Evolutionary conservation across 352 stramenopile genomes (phyloP), one percentile per base, ranked within the genome.

Genomic region (Phytophthora rubi): DNA sequence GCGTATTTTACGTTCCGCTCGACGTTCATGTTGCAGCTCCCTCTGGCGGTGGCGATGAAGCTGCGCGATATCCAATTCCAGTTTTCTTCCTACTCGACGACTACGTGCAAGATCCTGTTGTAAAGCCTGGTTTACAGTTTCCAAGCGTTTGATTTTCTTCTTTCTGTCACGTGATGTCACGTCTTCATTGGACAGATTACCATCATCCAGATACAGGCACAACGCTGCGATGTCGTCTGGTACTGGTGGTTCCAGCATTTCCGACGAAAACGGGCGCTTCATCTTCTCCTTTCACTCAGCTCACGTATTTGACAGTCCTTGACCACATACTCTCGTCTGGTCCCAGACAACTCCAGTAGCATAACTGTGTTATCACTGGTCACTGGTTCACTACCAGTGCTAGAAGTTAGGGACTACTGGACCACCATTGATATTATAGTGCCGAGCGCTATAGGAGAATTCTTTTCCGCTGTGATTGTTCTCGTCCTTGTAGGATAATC

Each of bases 1-100:
- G 18, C 33, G n/a, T 4, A 65, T 5, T 0, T 57, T 30, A 3
- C 60, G 45, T 45, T 59, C 4, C 7, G 28, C 18, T 56, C 53
- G 53, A 23, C 42, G 47, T 10, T 51, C 39, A n/a, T 52, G 18
- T 18, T 16, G 60, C 9, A 56, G 8, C 37, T 65, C 66, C 9
- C 52, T 56, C 2, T 33, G 59, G 0, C 54, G 66, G 13, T 69
- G 59, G 18, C 23, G 60, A 28, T 28, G 48, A 39, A 73, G 37
- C 21, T 48, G 59, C 15, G n/a, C 16, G 9, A 73, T 44, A 32
- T 69, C 59, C 1, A 2, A 32, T 23, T 73, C 66, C 5, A 73
- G 18, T n/a, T 23, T 30, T 1, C 39, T 53, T 9, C 66, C 59
- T 6, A 58, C 39, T 51, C 21, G 59, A 10, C 66, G 59, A 42